phyloP scores from a whole-genome alignment of 208 protist genomes.

The Crithidia sp. region DNA sequence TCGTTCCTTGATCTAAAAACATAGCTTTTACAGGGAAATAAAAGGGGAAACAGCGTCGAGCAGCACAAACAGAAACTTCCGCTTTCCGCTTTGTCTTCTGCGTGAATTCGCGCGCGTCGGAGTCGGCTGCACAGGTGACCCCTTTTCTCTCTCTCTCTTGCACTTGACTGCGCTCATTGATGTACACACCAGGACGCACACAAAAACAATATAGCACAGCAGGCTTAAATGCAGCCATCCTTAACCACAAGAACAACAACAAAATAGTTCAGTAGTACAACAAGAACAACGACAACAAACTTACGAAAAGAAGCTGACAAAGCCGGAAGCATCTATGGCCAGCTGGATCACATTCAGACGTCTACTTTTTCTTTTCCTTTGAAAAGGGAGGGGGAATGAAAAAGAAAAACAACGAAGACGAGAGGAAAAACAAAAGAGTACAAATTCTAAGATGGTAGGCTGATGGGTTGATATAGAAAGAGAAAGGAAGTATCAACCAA shows the following conservation, averaged over 20 bases:
- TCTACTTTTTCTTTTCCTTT: background rate
- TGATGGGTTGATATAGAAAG: background rate
- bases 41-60: background rate
- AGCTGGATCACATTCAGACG: too few species aligned
- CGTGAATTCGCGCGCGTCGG: too few species aligned
- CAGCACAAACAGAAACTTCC: too few species aligned
- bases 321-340: too few species aligned
- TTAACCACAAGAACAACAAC: conserved; percentile 9
- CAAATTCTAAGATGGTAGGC: background rate
- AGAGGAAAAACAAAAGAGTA: background rate
- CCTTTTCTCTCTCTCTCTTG: too few species aligned
- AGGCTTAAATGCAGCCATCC: background rate
- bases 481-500: background rate
- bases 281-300: conserved; percentile 3
- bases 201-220: background rate
- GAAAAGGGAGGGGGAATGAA: background rate
- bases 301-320: background rate
- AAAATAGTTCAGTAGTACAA: conserved; percentile 19
- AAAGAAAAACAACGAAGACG: background rate
- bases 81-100: too few species aligned
- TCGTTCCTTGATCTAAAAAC: background rate
- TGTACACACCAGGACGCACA: background rate
- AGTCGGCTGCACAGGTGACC: too few species aligned
- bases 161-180: too few species aligned
- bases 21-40: background rate